Base-by-base conservation (phyloP, 2,329 filamentous ascomycete genomes). In the Didymella pinodella region DNA sequence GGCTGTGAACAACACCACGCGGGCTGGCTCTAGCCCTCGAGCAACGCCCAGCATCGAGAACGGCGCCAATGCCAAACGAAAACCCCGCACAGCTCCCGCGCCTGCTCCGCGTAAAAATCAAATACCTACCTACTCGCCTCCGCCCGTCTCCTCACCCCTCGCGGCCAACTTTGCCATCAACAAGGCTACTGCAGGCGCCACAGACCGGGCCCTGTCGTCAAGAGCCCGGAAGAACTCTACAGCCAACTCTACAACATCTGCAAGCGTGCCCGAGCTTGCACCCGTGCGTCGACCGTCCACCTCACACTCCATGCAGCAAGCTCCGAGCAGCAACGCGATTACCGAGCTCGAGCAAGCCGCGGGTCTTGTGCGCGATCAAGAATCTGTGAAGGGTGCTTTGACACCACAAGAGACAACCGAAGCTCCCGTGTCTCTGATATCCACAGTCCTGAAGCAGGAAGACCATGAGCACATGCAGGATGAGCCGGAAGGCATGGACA, bases 31-130 rank as follows among this genome's bases (percentile, higher is more conserved):
- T 28, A 96, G 88, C 63, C 90, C 90, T 1, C 80, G 87, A 69
- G 88, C 86, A 61, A 92, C 90, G 10, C 88, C 90, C 29, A 85
- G 85, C 2, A 90, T 79, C 28, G 72, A 69, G 85, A 61, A 65
- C 50, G 64, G 63, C 38, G 55, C 53, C 54, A 52, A 63, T 12
- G 59, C 82, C 31, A 88, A 89, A 57, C 94, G 93, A 79, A 92
- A 86, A 85, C 80, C 87, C 78, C 79, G 93, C 84, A 83, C 90
- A 80, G 64, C 81, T 80, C 58, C 86, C 2, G 85, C 86, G 4
- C 91, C 91, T 65, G 84, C 86, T n/a, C 86, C 87, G 65, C 93
- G 94, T 79, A 96, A 93, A 80, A 94, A 71, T 32, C 65, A 64
- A 41, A 70, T 82, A 75, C 67, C 79, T 81, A 84, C 82, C 58